Evolutionary conservation across 352 stramenopile genomes (phyloP).

Genomic region (Pythium myriotylum): DNA sequence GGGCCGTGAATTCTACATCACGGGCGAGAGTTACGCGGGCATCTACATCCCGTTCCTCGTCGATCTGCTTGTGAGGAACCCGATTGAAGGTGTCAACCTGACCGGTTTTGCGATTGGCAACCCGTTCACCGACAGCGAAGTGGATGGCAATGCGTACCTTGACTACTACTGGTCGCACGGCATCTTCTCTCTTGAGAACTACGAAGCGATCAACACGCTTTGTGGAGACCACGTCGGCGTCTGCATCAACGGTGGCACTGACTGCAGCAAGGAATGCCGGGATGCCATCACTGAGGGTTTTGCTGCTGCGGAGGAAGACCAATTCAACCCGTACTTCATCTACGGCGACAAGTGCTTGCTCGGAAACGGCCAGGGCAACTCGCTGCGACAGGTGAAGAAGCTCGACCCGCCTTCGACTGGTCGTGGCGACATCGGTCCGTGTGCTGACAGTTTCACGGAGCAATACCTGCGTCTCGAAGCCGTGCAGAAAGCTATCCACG

Average conservation of each 20-base stretch:
- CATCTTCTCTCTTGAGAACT: slow-evolving; percentile 79
- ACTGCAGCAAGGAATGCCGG: slow-evolving; percentile 49
- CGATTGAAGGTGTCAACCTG: slow-evolving; percentile 69
- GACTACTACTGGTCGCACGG: slow-evolving; percentile 89
- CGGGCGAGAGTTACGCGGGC: slow-evolving; percentile 83
- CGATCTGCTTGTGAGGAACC: slow-evolving; percentile 65
- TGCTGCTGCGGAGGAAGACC: slow-evolving; percentile 39
- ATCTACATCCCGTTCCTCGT: slow-evolving; percentile 92
- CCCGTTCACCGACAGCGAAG: slow-evolving; percentile 40
- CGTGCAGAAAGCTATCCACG: slow-evolving; percentile 71
- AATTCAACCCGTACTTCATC: slow-evolving; percentile 80
- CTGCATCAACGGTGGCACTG: slow-evolving; percentile 56
- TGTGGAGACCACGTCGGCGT: slow-evolving; percentile 60
- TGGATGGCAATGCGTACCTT: slow-evolving; percentile 62
- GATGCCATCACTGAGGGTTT: slow-evolving; percentile 56
- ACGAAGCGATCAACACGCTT: slow-evolving; percentile 56
- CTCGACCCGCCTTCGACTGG: slow-evolving; percentile 27
- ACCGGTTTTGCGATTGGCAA: slow-evolving; percentile 83
- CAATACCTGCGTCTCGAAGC: slow-evolving; percentile 56
- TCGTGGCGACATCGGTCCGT: slow-evolving; percentile 65
- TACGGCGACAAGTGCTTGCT: slow-evolving; percentile 82
- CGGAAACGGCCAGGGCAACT: slow-evolving; percentile 52
- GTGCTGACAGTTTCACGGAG: slow-evolving; percentile 69
- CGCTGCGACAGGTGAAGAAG: slow-evolving; percentile 44
- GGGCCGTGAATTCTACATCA: slow-evolving; percentile 81